phyloP scores from a whole-genome alignment of 495 filamentous ascomycete species.

The Penicillium silybi region DNA sequence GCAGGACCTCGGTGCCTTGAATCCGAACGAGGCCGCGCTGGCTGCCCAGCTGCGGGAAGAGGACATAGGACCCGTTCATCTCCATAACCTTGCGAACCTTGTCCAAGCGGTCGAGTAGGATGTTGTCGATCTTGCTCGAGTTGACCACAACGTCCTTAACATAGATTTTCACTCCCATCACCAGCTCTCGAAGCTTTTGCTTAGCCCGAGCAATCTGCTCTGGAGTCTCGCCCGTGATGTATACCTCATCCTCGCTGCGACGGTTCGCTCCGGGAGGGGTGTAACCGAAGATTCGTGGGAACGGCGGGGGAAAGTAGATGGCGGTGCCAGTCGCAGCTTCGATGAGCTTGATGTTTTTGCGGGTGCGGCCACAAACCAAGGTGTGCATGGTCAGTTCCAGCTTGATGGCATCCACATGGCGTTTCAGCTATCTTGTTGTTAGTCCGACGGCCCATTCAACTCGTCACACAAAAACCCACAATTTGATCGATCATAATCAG shows the following conservation, averaged over 20 bases:
- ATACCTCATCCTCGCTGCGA: constrained; percentile 82
- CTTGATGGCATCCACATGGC: constrained; percentile 74
- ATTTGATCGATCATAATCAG: constrained; percentile 97
- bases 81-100: constrained; percentile 98
- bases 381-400: constrained; percentile 86
- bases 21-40: constrained; percentile 76
- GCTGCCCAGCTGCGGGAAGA: constrained; percentile 80
- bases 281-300: constrained; percentile 84
- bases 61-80: constrained; percentile 87
- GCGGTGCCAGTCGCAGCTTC: constrained; percentile 91
- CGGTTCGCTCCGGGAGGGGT: constrained; percentile 72
- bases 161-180: constrained; percentile 73
- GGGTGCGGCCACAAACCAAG: constrained; percentile 81
- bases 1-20: constrained; percentile 85
- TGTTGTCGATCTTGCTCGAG: constrained; percentile 86
- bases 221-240: constrained; percentile 82
- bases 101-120: constrained; percentile 84
- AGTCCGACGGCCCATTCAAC: constrained; percentile 13
- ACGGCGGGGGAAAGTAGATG: constrained; percentile 95
- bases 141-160: constrained; percentile 88
- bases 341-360: constrained; percentile 96
- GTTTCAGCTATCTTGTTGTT: constrained; percentile 64
- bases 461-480: constrained; percentile 51
- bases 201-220: constrained; percentile 83
- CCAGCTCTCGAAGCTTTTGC: constrained; percentile 78